Conservation (phyloP, 495 filamentous ascomycete genomes). For the Aspergillus kassunensis region DNA sequence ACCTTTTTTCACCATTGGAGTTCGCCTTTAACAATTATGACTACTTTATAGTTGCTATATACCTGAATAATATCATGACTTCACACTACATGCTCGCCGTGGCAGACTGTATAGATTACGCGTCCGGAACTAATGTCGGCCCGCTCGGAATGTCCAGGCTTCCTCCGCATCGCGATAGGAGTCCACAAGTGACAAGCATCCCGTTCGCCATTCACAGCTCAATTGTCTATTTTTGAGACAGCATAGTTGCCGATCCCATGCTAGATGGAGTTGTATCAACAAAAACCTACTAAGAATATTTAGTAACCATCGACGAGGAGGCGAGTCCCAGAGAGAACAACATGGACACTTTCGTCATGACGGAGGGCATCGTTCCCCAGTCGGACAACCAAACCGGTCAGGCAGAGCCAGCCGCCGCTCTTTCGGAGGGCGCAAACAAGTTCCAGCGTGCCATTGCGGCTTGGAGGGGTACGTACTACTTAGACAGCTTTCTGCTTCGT, state of each 20-base stretch:
- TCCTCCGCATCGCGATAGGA: constrained; percentile 22
- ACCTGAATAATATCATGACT: neutral
- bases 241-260: neutral
- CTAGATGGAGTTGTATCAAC: constrained; percentile 22
- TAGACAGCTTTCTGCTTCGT: neutral
- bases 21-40: too few relatives aligned
- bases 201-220: constrained; percentile 7
- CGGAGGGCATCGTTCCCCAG: constrained; percentile 38
- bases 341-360: constrained; percentile 47
- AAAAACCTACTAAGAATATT: neutral
- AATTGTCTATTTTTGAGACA: constrained; percentile 4
- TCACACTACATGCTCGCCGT: neutral
- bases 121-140: constrained; percentile 25
- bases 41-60: too few relatives aligned
- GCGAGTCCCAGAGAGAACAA: constrained; percentile 5
- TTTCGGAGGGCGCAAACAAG: constrained; percentile 69
- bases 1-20: neutral
- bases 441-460: constrained; percentile 93
- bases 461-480: constrained; percentile 73
- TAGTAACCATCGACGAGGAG: neutral
- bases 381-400: constrained; percentile 28
- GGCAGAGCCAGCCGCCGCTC: constrained; percentile 22
- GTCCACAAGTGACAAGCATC: neutral
- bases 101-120: constrained; percentile 15
- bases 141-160: constrained; percentile 16